phyloP scores from a whole-genome alignment of 768 basidiomycete genomes.

The Suillus hirtellus region DNA sequence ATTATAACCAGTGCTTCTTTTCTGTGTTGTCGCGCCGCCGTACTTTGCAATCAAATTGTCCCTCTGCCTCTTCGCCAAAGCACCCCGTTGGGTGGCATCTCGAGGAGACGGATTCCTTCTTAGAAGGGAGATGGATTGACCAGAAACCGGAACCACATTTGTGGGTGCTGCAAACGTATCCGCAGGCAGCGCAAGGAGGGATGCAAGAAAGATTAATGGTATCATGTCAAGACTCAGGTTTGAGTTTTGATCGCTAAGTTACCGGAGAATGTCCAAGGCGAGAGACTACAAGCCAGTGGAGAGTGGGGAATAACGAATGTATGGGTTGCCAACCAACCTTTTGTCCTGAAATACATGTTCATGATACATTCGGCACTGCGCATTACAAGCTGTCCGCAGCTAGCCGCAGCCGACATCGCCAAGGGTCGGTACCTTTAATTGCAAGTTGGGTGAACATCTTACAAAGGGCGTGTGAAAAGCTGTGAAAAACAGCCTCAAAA shows the following conservation, averaged over 20 bases:
- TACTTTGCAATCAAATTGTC: conserved; percentile 49
- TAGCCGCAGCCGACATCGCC: background rate
- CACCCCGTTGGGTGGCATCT: conserved; percentile 12
- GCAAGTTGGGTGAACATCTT: no score
- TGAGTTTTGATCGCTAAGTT: background rate
- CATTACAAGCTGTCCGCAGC: background rate
- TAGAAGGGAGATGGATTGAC: conserved; percentile 24
- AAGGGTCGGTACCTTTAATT: no score
- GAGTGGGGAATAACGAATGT: background rate
- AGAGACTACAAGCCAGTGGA: background rate
- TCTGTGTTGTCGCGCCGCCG: conserved; percentile 30
- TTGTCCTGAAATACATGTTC: background rate
- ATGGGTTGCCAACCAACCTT: background rate
- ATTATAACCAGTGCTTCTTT: conserved; percentile 52
- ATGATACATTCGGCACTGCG: background rate
- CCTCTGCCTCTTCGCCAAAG: conserved; percentile 46
- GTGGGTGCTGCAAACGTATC: conserved; percentile 19
- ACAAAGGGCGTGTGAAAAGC: background rate
- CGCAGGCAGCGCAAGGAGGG: conserved; percentile 15
- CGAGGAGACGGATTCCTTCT: conserved; percentile 15
- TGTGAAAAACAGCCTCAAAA: no score
- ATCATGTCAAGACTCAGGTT: conserved; percentile 16
- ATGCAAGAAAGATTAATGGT: conserved; percentile 16
- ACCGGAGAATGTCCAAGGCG: conserved; percentile 1
- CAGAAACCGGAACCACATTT: conserved; percentile 7